Conservation (phyloP, 2,329 filamentous ascomycete species). For the Colletotrichum brevisporum region DNA sequence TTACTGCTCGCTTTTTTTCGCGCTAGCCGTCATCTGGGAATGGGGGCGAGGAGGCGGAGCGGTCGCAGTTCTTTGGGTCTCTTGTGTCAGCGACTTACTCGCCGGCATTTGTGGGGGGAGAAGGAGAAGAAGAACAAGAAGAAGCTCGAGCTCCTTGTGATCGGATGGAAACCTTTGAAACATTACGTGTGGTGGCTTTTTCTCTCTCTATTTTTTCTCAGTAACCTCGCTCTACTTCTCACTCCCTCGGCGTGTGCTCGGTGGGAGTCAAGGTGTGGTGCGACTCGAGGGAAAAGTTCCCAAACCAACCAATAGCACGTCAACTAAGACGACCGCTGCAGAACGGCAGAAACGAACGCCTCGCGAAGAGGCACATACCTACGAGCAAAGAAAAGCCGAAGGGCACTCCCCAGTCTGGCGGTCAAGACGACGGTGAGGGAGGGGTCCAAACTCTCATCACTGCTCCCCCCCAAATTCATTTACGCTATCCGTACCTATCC, state of each 20-base stretch:
- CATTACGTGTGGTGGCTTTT: slow-evolving; percentile 13
- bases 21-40: background rate
- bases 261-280: slow-evolving; percentile 11
- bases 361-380: too few relatives aligned
- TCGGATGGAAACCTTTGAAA: slow-evolving; percentile 37
- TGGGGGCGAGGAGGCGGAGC: too few relatives aligned
- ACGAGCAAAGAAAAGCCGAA: background rate
- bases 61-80: too few relatives aligned
- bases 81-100: too few relatives aligned
- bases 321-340: slow-evolving; percentile 6
- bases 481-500: too few relatives aligned
- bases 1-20: background rate
- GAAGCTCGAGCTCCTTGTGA: background rate
- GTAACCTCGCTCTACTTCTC: too few relatives aligned
- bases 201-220: too few relatives aligned
- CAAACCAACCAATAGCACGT: slow-evolving; percentile 19
- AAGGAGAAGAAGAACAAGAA: background rate
- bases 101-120: too few relatives aligned
- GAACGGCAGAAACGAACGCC: slow-evolving; percentile 18
- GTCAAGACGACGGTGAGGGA: background rate
- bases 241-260: background rate
- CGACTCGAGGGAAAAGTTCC: slow-evolving; percentile 1
- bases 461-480: too few relatives aligned
- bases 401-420: slow-evolving; percentile 19
- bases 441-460: too few relatives aligned